These are phyloP conservation scores for Rhododendron henanense DNA, from an alignment of 148 eudicot species.

Conservation along the genomic window DNA sequence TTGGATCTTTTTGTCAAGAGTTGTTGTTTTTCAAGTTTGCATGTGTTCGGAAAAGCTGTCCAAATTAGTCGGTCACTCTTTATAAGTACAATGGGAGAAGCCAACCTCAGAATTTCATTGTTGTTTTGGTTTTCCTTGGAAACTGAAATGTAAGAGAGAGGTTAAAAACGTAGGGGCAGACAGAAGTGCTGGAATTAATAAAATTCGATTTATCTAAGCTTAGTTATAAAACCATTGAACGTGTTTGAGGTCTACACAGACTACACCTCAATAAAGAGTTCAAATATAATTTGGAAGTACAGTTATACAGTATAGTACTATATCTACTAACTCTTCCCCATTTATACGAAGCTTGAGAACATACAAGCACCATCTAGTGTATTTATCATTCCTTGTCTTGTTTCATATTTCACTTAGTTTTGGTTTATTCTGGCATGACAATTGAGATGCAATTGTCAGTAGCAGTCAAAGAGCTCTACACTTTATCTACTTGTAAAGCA, in stretches of 20 bases:
- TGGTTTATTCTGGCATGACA: neutral
- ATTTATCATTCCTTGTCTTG: neutral
- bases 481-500: neutral
- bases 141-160: neutral
- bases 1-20: neutral
- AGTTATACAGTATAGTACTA: neutral
- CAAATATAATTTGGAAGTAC: neutral
- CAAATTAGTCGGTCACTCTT: no score
- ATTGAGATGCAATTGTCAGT: neutral
- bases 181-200: neutral
- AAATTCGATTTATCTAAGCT: neutral
- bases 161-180: neutral
- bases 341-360: neutral
- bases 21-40: neutral
- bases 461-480: neutral
- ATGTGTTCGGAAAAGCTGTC: conserved; percentile 4
- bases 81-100: neutral
- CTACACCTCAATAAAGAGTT: neutral
- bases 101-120: neutral
- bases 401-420: neutral
- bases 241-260: neutral
- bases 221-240: neutral
- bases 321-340: neutral
- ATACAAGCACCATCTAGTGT: neutral
- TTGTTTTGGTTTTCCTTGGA: neutral